phyloP scores from a whole-genome alignment of 257 asterid genomes.

The Datura wrightii region DNA sequence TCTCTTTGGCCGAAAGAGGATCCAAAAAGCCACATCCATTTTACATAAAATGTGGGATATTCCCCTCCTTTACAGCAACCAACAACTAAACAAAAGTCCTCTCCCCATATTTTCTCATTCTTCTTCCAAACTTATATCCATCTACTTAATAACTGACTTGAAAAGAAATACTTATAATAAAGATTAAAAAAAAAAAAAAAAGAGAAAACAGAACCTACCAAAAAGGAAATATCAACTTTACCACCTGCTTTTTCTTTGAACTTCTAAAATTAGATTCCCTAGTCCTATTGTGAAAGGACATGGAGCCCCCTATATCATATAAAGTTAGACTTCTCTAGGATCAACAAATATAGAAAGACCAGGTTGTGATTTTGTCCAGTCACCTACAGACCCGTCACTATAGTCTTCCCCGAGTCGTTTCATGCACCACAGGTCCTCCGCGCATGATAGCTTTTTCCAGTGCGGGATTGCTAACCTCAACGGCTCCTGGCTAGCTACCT shows the following conservation, averaged over 20 bases:
- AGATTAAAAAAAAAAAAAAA: background rate
- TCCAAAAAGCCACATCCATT: conserved; percentile 55
- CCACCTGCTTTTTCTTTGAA: conserved; percentile 3
- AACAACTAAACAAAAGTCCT: conserved; percentile 45
- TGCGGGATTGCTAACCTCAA: conserved; percentile 72
- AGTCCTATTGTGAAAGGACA: conserved; percentile 16
- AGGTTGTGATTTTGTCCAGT: conserved; percentile 88
- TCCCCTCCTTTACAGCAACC: conserved; percentile 47
- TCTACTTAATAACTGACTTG: background rate
- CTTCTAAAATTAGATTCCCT: conserved; percentile 34
- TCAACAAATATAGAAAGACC: conserved; percentile 85
- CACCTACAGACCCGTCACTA: conserved; percentile 79
- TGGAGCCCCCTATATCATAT: background rate
- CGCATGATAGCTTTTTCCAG: conserved; percentile 87
- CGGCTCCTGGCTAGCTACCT: conserved; percentile 72
- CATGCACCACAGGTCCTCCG: conserved; percentile 90
- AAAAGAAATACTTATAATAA: too few relatives aligned
- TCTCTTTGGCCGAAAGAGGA: conserved; percentile 40
- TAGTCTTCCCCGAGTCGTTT: conserved; percentile 74
- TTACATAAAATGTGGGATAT: conserved; percentile 50
- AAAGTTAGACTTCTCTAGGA: conserved; percentile 75
- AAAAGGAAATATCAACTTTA: conserved; percentile 24
- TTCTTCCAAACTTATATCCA: conserved; percentile 2
- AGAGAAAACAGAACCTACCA: background rate
- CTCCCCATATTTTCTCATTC: background rate